These are phyloP conservation scores for Dillenia turbinata DNA, from an alignment of 164 flowering plant species.

Conservation along the genomic window DNA sequence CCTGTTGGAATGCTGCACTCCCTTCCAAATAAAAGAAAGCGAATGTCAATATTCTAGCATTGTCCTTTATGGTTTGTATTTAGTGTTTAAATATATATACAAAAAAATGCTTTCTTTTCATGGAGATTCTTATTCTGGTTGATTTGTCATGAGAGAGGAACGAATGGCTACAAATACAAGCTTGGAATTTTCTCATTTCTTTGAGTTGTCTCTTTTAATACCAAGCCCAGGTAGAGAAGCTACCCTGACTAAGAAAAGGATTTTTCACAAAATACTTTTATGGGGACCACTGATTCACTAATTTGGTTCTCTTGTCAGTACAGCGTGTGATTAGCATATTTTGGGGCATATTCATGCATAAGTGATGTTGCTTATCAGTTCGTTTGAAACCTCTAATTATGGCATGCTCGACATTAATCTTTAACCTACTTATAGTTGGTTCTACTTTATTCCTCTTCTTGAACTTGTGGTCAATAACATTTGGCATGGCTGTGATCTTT, in stretches of 20 bases:
- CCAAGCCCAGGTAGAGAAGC: constrained; percentile 9
- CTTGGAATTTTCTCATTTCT: constrained; percentile 12
- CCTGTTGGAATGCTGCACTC: constrained; percentile 13
- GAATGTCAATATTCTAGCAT: constrained; percentile 36
- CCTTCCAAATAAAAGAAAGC: constrained; percentile 11
- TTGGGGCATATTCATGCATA: too few relatives aligned
- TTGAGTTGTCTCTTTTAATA: constrained; percentile 9
- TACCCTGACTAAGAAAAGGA: constrained; percentile 12
- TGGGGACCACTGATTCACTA: constrained; percentile 32
- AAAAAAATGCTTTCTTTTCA: constrained; percentile 11
- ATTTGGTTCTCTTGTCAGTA: constrained; percentile 9
- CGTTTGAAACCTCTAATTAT: too few relatives aligned
- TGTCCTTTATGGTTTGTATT: constrained; percentile 17
- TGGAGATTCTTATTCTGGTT: constrained; percentile 30
- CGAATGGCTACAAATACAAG: constrained; percentile 14
- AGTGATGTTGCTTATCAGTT: too few relatives aligned
- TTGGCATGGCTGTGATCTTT: too few relatives aligned
- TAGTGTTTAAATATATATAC: constrained; percentile 2
- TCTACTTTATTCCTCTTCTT: too few relatives aligned
- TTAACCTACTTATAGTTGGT: too few relatives aligned
- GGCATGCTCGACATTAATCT: too few relatives aligned
- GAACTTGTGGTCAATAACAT: too few relatives aligned
- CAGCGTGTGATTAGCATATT: too few relatives aligned
- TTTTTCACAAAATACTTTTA: constrained; percentile 17
- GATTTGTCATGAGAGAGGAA: constrained; percentile 21